phyloP scores from a whole-genome alignment of 441 rosid genomes.

The Gossypium gossypioides region DNA sequence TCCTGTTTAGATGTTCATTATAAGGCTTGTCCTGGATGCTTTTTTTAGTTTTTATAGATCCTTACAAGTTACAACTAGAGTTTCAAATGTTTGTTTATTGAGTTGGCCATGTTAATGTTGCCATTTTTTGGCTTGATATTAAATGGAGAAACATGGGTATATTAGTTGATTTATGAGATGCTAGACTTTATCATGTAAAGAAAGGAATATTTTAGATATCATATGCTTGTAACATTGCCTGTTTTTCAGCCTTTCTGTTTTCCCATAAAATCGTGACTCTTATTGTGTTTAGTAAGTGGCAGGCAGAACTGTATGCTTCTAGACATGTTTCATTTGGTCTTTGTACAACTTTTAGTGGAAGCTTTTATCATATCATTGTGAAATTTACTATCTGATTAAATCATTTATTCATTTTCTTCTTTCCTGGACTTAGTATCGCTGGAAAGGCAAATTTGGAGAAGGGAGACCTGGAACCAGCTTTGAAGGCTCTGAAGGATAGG shows the following conservation, averaged over 20 bases:
- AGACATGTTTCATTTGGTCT: neutral
- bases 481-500: constrained; percentile 91
- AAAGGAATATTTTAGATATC: neutral
- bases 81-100: neutral
- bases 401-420: neutral
- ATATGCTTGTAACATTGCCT: neutral
- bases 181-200: neutral
- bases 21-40: neutral
- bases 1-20: neutral
- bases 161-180: neutral
- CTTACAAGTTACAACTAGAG: neutral
- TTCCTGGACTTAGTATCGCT: constrained; percentile 57
- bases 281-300: neutral
- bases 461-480: constrained; percentile 82
- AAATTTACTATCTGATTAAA: neutral
- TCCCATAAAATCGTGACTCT: neutral
- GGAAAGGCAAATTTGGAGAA: constrained; percentile 92
- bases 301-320: neutral
- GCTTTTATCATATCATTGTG: neutral
- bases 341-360: neutral
- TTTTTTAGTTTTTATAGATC: neutral
- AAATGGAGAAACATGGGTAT: neutral
- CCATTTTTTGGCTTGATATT: neutral
- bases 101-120: neutral
- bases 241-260: neutral